phyloP scores from a whole-genome alignment of 352 stramenopile genomes.

The Globisporangium cylindrosporum region DNA sequence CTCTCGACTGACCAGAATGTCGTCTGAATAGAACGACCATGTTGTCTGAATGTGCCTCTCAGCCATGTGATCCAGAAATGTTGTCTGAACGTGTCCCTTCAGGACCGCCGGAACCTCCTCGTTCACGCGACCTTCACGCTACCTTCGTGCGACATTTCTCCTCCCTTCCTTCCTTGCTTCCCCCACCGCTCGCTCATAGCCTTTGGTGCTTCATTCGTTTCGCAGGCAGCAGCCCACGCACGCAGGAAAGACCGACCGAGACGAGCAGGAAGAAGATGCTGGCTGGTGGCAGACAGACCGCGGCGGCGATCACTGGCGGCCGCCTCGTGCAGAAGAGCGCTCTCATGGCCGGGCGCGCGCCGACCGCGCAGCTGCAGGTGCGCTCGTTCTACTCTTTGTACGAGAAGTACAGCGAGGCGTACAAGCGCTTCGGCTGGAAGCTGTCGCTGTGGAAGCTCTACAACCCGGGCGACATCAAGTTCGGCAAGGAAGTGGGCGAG shows the following conservation, averaged over 20 bases:
- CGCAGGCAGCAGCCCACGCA: constrained; percentile 2
- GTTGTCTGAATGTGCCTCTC: neutral
- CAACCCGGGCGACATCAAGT: constrained; percentile 86
- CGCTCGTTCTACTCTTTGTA: constrained; percentile 75
- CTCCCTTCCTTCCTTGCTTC: neutral
- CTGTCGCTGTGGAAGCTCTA: constrained; percentile 86
- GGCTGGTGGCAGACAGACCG: constrained; percentile 15
- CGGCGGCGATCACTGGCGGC: constrained; percentile 32
- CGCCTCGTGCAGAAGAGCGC: constrained; percentile 27
- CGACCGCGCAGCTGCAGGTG: constrained; percentile 30
- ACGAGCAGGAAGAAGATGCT: constrained; percentile 13
- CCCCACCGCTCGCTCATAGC: constrained; percentile 2
- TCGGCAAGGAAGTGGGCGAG: constrained; percentile 74
- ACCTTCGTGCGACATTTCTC: constrained; percentile 4
- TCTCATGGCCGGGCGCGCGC: neutral
- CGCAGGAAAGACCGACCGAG: neutral
- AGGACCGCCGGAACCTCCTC: neutral
- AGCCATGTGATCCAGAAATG: neutral
- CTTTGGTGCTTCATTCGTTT: constrained; percentile 4
- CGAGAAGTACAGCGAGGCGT: constrained; percentile 81
- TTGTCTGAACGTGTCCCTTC: neutral
- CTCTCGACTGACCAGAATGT: neutral
- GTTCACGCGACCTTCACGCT: neutral
- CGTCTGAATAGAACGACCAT: neutral
- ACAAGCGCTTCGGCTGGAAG: constrained; percentile 82